A percentile compares a stretch with the other conserved stretches of the same genome.
Conservation (phyloP, 257 asterid species). For the Nemophila menziesii region DNA sequence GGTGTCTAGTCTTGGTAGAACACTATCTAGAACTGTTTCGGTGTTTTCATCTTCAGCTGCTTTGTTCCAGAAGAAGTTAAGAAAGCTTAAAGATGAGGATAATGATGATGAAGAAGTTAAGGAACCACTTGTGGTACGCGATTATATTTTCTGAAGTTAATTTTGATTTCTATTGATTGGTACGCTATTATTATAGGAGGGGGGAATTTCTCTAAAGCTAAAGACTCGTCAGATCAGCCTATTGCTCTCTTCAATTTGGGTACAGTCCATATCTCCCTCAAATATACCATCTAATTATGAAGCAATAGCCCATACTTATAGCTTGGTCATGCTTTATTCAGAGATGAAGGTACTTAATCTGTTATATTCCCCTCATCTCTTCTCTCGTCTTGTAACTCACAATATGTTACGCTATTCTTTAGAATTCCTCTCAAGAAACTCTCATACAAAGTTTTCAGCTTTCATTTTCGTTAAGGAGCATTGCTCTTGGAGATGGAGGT, state of each 20-base stretch:
- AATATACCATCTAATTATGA: constrained; percentile 83
- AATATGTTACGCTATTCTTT: constrained; percentile 15
- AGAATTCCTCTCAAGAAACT: constrained; percentile 56
- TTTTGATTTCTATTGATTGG: constrained; percentile 2
- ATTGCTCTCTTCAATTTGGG: constrained; percentile 86
- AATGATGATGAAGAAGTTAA: constrained; percentile 41
- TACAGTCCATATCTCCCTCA: constrained; percentile 65
- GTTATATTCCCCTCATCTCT: neutral
- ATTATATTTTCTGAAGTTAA: too few relatives aligned
- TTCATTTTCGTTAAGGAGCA: constrained; percentile 54
- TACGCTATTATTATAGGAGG: constrained; percentile 21
- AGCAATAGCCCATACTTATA: constrained; percentile 92
- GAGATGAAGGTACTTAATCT: constrained; percentile 55
- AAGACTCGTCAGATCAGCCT: constrained; percentile 84
- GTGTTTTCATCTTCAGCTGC: constrained; percentile 97
- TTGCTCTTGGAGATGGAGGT: constrained; percentile 63
- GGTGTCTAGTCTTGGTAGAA: constrained; percentile 45
- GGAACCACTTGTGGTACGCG: constrained; percentile 52
- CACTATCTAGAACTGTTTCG: constrained; percentile 88
- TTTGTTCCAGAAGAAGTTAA: constrained; percentile 75
- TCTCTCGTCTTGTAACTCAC: constrained; percentile 13
- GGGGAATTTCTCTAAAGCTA: constrained; percentile 58
- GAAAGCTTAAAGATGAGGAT: constrained; percentile 24
- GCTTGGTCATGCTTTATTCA: constrained; percentile 76
- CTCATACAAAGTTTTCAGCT: constrained; percentile 72